Evolutionary conservation across 1,284 basidiomycete genomes (phyloP), one percentile per base, ranked within the genome.

Genomic region (Mycena citricolor): DNA sequence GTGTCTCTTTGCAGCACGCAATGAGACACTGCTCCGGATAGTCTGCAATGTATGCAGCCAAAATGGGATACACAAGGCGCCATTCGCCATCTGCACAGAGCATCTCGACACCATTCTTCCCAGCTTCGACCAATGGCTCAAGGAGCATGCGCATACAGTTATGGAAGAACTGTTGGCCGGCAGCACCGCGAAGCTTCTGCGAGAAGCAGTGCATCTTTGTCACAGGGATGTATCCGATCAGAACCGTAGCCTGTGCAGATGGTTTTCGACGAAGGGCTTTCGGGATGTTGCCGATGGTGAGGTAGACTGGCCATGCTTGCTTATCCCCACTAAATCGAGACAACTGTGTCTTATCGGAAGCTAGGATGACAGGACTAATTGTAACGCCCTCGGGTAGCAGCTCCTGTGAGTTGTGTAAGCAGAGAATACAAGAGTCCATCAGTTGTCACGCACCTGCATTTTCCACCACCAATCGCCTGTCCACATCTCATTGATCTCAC

Each of bases 401-500:
- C 34, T 61, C 44, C 61, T 63, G n/a, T n/a, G n/a, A n/a, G n/a
- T n/a, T n/a, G n/a, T n/a, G n/a, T 43, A 8, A 29, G 11, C 11
- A 29, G n/a, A n/a, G 11, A 29, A 29, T 29, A n/a, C 11, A 29
- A 29, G n/a, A 23, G 14, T 21, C 5, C 22, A 43, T 17, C 13
- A 26, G 10, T 36, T 29, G 36, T 12, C 21, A 42, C 54, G 46
- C 19, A 69, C 67, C 56, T 70, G 68, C 1, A 52, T 55, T 0
- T 63, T 43, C 62, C 61, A 67, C 66, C 69, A 73, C 71, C 69
- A 73, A n/a, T 70, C 59, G 0, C 38, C 62, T 0, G 67, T 71
- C 62, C 64, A 68, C 65, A 70, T 72, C 39, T 75, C 64, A 22
- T 60, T 50, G 34, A 62, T 64, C 2, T 62, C 42, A 0, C 60